Percentiles rank a stretch among this genome's conserved stretches.
Conservation (phyloP, 495 filamentous ascomycete genomes). For the Penicillium angulare region DNA sequence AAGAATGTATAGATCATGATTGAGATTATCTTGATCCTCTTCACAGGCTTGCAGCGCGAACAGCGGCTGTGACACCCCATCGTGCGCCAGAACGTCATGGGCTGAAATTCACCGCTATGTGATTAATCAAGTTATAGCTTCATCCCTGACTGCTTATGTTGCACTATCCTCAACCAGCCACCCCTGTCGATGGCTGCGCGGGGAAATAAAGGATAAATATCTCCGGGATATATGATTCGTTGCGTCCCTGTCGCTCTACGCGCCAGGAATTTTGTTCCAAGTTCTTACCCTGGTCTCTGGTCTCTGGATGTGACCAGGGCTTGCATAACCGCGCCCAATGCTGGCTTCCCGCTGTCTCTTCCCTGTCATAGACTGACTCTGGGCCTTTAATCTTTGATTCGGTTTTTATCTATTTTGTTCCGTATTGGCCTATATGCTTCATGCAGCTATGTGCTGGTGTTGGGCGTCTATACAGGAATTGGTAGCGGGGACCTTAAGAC, state of each 20-base stretch:
- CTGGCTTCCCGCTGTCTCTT: not conserved
- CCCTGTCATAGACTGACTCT: not conserved
- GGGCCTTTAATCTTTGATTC: not conserved
- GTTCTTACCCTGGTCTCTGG: not conserved
- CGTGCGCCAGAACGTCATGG: conserved; percentile 11
- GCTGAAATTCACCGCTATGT: conserved; percentile 23
- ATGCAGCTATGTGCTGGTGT: not conserved
- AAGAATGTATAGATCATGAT: not conserved
- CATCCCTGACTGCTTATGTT: not conserved
- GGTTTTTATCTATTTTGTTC: not conserved
- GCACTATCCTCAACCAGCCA: not conserved
- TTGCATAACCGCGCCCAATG: conserved; percentile 21
- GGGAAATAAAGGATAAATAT: not conserved
- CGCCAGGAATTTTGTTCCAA: conserved; percentile 6
- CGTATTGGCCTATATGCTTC: too few species aligned
- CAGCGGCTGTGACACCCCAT: conserved; percentile 11
- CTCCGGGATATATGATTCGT: not conserved
- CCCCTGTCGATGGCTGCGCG: too few species aligned
- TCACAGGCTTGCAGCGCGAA: conserved; percentile 1
- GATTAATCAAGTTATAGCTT: conserved; percentile 11
- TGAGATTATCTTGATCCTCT: not conserved
- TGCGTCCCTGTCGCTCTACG: not conserved
- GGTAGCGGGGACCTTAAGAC: not conserved
- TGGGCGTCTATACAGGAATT: not conserved
- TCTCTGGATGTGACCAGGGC: not conserved